Percentiles rank a stretch among this genome's conserved stretches.
Conservation (phyloP, 305 asterid species). For the Fraxinus paxiana region DNA sequence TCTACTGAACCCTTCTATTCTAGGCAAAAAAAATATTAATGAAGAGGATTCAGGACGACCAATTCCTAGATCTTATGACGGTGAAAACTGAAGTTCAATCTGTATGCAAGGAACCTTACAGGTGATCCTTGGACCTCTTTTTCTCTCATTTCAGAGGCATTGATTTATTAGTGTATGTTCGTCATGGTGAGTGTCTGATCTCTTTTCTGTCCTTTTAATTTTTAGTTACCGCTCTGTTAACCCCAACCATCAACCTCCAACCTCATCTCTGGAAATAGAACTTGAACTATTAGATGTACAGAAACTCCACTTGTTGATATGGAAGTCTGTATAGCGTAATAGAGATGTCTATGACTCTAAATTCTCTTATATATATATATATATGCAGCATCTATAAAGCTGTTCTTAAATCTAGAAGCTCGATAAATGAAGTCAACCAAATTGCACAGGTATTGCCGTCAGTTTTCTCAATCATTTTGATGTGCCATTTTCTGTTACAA, state of each 20-base stretch:
- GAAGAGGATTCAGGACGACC: slow-evolving; percentile 80
- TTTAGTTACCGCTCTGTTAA: background rate
- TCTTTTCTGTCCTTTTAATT: background rate
- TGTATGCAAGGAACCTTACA: slow-evolving; percentile 86
- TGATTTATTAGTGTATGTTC: background rate
- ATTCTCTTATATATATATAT: slow-evolving; percentile 14
- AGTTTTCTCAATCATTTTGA: slow-evolving; percentile 20
- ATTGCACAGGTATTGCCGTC: slow-evolving; percentile 65
- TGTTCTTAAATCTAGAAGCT: slow-evolving; percentile 65
- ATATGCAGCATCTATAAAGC: slow-evolving; percentile 72
- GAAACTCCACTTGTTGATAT: background rate
- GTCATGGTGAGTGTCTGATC: background rate
- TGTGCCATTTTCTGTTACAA: slow-evolving; percentile 15
- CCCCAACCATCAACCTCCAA: background rate
- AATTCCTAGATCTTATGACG: slow-evolving; percentile 76
- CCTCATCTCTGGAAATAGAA: background rate
- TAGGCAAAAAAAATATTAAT: slow-evolving; percentile 75
- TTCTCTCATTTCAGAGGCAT: background rate
- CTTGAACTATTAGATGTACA: background rate
- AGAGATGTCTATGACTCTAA: slow-evolving; percentile 5
- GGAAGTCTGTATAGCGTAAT: slow-evolving; percentile 7
- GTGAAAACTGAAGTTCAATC: slow-evolving; percentile 74
- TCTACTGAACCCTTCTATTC: slow-evolving; percentile 21
- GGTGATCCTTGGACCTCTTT: slow-evolving; percentile 36
- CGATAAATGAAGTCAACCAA: slow-evolving; percentile 85